These are phyloP conservation scores for Yarrowia sp. DNA, from an alignment of 805 yeast genomes.

Conservation along the genomic window DNA sequence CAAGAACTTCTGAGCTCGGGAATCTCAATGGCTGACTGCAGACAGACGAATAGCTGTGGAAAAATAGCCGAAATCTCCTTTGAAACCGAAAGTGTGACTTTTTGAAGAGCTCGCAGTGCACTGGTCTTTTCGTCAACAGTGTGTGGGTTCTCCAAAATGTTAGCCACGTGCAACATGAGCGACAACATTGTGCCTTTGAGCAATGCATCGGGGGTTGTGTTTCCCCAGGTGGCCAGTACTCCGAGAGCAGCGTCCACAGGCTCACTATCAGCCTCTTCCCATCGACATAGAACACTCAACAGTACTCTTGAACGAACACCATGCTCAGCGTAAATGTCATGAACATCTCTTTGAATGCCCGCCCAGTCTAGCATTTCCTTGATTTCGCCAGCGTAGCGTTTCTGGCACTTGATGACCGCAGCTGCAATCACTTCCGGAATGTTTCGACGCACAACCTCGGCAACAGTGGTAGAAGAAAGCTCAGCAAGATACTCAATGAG, in stretches of 20 bases:
- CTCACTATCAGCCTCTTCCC: constrained; percentile 1
- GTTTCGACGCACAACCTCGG: neutral
- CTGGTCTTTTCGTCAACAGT: constrained; percentile 7
- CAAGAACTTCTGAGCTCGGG: neutral
- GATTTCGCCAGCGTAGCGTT: neutral
- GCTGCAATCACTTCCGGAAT: constrained; percentile 16
- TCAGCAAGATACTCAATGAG: neutral
- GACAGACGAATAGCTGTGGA: constrained; percentile 13
- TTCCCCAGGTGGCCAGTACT: neutral
- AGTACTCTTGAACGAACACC: constrained; percentile 1
- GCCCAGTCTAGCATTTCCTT: constrained; percentile 8
- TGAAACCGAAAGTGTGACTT: neutral
- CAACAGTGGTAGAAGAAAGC: neutral
- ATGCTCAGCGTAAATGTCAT: neutral
- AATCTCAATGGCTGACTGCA: neutral
- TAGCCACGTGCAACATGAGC: constrained; percentile 2
- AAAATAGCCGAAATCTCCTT: constrained; percentile 4
- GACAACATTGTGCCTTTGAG: neutral
- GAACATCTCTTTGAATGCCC: neutral
- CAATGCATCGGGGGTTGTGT: neutral
- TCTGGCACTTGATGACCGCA: constrained; percentile 1
- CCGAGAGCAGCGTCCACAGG: constrained; percentile 6
- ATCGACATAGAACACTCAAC: neutral
- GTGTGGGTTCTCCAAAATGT: constrained; percentile 6
- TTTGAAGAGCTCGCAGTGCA: neutral